Conservation (phyloP, 2,329 filamentous ascomycete genomes). For the Trichophyton mentagrophytes region DNA sequence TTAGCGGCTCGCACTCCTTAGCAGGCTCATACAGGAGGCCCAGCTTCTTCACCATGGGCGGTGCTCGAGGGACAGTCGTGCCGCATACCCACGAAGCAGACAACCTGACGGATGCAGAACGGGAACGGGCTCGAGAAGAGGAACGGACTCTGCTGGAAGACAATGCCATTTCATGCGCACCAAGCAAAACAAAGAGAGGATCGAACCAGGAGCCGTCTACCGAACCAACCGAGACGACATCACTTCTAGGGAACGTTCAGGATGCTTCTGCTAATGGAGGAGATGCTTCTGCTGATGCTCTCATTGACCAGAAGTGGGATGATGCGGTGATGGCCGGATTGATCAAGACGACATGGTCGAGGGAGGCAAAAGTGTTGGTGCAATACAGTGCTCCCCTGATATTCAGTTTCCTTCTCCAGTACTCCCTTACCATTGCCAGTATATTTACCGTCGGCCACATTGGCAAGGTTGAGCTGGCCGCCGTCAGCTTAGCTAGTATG, state of each 20-base stretch:
- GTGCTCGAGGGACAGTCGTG: slow-evolving; percentile 56
- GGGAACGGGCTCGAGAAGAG: slow-evolving; percentile 42
- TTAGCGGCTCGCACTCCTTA: slow-evolving; percentile 38
- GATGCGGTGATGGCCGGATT: slow-evolving; percentile 67
- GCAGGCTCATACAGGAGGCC: slow-evolving; percentile 61
- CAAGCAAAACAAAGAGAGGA: slow-evolving; percentile 4
- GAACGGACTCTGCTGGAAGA: slow-evolving; percentile 47
- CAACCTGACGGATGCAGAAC: slow-evolving; percentile 40
- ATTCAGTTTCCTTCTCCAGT: slow-evolving; percentile 64
- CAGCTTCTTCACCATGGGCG: slow-evolving; percentile 61
- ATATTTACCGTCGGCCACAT: slow-evolving; percentile 67
- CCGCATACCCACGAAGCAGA: slow-evolving; percentile 30
- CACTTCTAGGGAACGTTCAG: slow-evolving; percentile 29
- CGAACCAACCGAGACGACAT: slow-evolving; percentile 35
- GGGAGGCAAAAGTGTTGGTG: slow-evolving; percentile 69
- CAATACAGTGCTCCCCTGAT: slow-evolving; percentile 60
- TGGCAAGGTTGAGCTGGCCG: slow-evolving; percentile 56
- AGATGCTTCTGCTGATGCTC: slow-evolving; percentile 32
- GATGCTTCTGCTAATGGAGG: slow-evolving; percentile 21
- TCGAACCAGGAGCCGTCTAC: slow-evolving; percentile 9
- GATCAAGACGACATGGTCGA: slow-evolving; percentile 82
- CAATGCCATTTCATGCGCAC: slow-evolving; percentile 39
- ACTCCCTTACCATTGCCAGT: slow-evolving; percentile 69
- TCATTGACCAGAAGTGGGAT: slow-evolving; percentile 65
- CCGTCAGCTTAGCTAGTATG: slow-evolving; percentile 60